These are phyloP conservation scores for Paramecium bursaria DNA, from an alignment of 73 alveolate genomes.

Conservation along the genomic window DNA sequence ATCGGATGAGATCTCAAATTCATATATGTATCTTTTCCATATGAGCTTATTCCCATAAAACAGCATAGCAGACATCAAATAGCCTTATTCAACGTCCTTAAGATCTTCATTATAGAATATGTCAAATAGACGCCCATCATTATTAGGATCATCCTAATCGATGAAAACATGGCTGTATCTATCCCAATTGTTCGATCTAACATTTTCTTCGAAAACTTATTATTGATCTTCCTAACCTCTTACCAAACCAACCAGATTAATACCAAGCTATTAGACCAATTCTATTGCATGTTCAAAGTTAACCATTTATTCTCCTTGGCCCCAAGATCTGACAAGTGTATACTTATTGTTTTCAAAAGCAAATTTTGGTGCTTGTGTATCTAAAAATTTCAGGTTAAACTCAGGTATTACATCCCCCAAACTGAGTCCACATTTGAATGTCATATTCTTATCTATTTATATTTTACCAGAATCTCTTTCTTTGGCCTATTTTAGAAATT, in stretches of 20 bases:
- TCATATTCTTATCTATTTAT: not conserved
- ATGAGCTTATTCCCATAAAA: constrained; percentile 29
- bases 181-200: constrained; percentile 25
- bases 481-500: not conserved
- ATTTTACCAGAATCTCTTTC: not conserved
- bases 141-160: constrained; percentile 17
- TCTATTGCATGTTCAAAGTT: constrained; percentile 53
- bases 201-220: constrained; percentile 21
- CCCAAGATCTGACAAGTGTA: constrained; percentile 50
- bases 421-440: constrained; percentile 51
- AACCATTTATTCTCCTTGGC: constrained; percentile 52
- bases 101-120: not conserved
- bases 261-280: not conserved
- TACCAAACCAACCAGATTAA: not conserved
- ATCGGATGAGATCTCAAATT: constrained; percentile 34
- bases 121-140: not conserved
- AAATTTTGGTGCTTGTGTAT: not conserved
- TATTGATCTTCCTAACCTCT: constrained; percentile 26
- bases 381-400: not conserved
- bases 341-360: not conserved
- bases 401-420: constrained; percentile 41
- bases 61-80: constrained; percentile 2
- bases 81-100: constrained; percentile 12
- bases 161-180: not conserved
- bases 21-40: constrained; percentile 37